Evolutionary conservation across 345 rosid species (phyloP), one percentile per base, ranked within the genome.

Genomic region (Eucalyptus cloeziana): DNA sequence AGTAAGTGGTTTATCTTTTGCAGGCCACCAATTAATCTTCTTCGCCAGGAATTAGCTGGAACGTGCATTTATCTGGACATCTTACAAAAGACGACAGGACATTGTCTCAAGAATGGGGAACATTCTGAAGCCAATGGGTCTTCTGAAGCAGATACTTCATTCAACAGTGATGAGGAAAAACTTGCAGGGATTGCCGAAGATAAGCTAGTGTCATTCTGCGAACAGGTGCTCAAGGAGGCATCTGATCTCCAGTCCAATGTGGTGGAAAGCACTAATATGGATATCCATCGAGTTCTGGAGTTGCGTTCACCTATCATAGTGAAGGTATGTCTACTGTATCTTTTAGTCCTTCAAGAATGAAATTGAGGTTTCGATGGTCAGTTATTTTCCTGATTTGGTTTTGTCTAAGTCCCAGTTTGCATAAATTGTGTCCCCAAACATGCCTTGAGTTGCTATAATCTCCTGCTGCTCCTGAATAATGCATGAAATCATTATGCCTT

Each of bases 11-110:
- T 49, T 91, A 89, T 87, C 85, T 56, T 87, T 87, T 37, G 90
- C 97, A 98, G 99, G 96, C 99, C 98, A 54, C 99, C 99, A 88
- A 89, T 92, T 90, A 98, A 97, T 93, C 98, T 98, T 91, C 95
- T 98, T 89, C 98, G 99, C 54, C 99, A 98, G 93, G 99, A 98
- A 93, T 91, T 96, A 52, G 94, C 95, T 58, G 99, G 97, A 91
- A 95, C 99, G 49, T 91, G 92, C 90, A 94, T 98, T 90, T 98
- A 97, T 94, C 91, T 97, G 86, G 99, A 98, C 86, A 94, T 98
- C 89, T 94, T 98, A 89, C 99, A 96, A 90, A 98, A 96, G 91
- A 92, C 98, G 60, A 97, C 97, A 79, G 94, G 91, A 90, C 51
- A 89, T 86, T 49, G 69, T 80, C 83, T 43, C 90, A 89, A 85